Evolutionary conservation across 2,329 filamentous ascomycete genomes (phyloP), one percentile per base, ranked within the genome.

Genomic region (Botrytis paeoniae): DNA sequence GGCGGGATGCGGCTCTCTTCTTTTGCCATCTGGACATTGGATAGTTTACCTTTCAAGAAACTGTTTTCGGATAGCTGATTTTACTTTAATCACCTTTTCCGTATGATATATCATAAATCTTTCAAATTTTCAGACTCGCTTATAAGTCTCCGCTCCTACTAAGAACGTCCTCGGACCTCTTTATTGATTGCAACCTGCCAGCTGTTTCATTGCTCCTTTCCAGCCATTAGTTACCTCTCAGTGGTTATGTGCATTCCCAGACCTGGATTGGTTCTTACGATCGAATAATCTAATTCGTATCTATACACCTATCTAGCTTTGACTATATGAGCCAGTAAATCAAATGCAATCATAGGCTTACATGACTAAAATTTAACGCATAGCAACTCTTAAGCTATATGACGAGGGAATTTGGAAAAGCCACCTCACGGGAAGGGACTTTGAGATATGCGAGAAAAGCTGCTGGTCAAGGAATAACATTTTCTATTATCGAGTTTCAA

Each of bases 21-120:
- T 16, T 8, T 18, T 14, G 12, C 25, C n/a, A 54, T 54, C 12
- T n/a, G 29, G 2, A 7, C 5, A 54, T 7, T 54, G 6, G 12
- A 8, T 18, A 25, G n/a, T 16, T 18, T 29, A 8, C 12, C 1
- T 16, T 12, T 29, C n/a, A 29, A n/a, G 51, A 54, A 18, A 8
- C 3, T 16, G 25, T 16, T 29, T 29, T 54, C 25, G 0, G n/a
- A 18, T 54, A 18, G 51, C 25, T 29, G 1, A 6, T 8, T 29
- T 29, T 0, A 1, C 2, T 29, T 18, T 8, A 7, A 1, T 29
- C 25, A 18, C 25, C n/a, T 54, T 54, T n/a, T 29, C 25, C 1
- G 25, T 29, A 29, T 29, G 2, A 16, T 16, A 1, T 29, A n/a
- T 51, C 48, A n/a, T 14, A n/a, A n/a, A n/a, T 5, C 10, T 12